phyloP scores from a whole-genome alignment of 1,284 basidiomycete genomes.

The Marasmius tenuissimus region DNA sequence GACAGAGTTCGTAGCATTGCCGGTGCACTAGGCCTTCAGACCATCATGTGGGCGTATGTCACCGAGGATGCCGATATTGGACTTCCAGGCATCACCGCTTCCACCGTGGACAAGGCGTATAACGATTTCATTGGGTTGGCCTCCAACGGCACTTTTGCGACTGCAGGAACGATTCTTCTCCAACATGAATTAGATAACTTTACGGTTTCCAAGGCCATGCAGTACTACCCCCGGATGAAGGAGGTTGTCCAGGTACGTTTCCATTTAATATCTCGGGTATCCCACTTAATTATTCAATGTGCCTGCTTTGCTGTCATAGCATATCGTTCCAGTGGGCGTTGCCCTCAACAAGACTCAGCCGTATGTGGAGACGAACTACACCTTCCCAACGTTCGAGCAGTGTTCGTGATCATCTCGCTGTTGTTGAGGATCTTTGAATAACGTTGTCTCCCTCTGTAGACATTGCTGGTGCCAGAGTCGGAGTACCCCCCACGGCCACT shows the following conservation, averaged over 20 bases:
- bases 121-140: slow-evolving; percentile 35
- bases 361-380: slow-evolving; percentile 44
- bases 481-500: no score
- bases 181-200: slow-evolving; percentile 22
- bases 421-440: not conserved
- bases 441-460: not conserved
- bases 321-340: slow-evolving; percentile 49
- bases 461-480: not conserved
- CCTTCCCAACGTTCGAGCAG: slow-evolving; percentile 41
- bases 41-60: slow-evolving; percentile 69
- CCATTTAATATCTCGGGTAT: not conserved
- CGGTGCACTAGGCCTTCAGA: slow-evolving; percentile 51
- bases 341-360: slow-evolving; percentile 46
- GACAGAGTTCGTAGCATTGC: slow-evolving; percentile 75
- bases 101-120: slow-evolving; percentile 43
- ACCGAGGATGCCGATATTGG: slow-evolving; percentile 59
- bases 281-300: not conserved
- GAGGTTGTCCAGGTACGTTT: slow-evolving; percentile 37
- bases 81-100: slow-evolving; percentile 44
- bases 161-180: slow-evolving; percentile 46
- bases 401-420: slow-evolving; percentile 30
- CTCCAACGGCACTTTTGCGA: slow-evolving; percentile 38
- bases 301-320: slow-evolving; percentile 18
- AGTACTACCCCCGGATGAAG: slow-evolving; percentile 30
- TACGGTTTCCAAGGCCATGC: slow-evolving; percentile 24